A percentile compares a stretch with the other conserved stretches of the same genome.
Conservation (phyloP, 345 rosid genomes). For the Acer campestre region DNA sequence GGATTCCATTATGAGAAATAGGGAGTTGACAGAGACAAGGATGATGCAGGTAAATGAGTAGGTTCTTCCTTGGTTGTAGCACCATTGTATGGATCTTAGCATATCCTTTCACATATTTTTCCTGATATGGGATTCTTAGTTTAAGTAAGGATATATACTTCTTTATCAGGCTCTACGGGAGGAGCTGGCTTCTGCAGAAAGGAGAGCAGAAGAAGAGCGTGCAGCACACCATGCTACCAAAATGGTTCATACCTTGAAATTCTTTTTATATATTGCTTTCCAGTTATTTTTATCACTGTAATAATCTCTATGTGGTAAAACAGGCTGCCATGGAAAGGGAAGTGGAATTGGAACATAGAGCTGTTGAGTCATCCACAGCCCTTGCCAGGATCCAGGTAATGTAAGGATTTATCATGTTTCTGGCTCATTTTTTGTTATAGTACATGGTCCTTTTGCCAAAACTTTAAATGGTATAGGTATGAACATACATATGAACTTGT, state of each 20-base stretch:
- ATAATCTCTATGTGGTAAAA: conserved; percentile 24
- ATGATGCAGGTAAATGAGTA: conserved; percentile 89
- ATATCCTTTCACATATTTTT: conserved; percentile 15
- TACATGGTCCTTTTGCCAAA: conserved; percentile 4
- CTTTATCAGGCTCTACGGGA: conserved; percentile 82
- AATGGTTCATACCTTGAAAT: conserved; percentile 54
- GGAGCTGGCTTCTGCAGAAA: conserved; percentile 88
- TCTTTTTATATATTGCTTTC: conserved; percentile 11
- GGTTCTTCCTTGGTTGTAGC: conserved; percentile 13
- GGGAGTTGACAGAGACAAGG: conserved; percentile 96
- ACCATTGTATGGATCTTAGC: neutral
- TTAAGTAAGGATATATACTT: conserved; percentile 19
- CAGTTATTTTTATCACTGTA: conserved; percentile 9
- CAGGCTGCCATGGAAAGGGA: conserved; percentile 99
- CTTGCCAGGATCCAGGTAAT: conserved; percentile 94
- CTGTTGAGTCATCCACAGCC: conserved; percentile 90
- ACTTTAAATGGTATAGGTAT: neutral
- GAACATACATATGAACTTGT: neutral
- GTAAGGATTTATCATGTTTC: conserved; percentile 23
- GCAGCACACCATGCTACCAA: conserved; percentile 90
- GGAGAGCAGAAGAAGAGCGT: conserved; percentile 97
- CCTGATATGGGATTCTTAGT: conserved; percentile 16
- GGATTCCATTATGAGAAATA: conserved; percentile 95
- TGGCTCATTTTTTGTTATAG: neutral
- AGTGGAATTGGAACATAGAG: conserved; percentile 90